Percentiles rank a stretch among this genome's conserved stretches.
Conservation (phyloP, 2,329 filamentous ascomycete genomes). For the Sporothrix globosa region DNA sequence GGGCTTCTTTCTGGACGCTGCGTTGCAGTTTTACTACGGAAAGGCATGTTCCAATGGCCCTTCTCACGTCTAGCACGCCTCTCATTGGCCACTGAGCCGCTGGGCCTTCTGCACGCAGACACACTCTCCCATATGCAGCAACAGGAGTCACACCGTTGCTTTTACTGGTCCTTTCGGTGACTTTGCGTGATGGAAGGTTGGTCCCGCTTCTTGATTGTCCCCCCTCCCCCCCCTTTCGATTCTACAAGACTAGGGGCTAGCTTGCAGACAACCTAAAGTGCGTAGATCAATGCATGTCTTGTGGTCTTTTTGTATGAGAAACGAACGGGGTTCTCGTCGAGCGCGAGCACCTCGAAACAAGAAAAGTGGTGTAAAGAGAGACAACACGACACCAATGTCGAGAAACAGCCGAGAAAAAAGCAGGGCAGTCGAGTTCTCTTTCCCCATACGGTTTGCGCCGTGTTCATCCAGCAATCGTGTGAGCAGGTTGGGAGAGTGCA, state of each 20-base stretch:
- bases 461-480: not conserved
- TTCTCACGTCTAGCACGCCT: not conserved
- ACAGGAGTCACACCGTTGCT: slow-evolving; percentile 16
- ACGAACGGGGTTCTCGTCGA: not conserved
- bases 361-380: slow-evolving; percentile 18
- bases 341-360: not conserved
- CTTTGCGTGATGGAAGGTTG: not conserved
- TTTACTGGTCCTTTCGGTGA: not conserved
- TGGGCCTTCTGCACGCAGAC: slow-evolving; percentile 20
- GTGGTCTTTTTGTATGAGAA: not conserved
- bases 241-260: not conserved
- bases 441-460: not conserved
- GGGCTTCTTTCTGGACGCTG: not conserved
- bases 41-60: not conserved
- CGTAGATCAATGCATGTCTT: slow-evolving; percentile 19
- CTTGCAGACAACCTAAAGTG: not conserved
- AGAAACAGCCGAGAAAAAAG: not conserved
- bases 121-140: not conserved
- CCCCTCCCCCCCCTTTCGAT: not conserved
- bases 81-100: slow-evolving; percentile 27
- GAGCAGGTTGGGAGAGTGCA: not conserved
- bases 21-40: not conserved
- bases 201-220: no score
- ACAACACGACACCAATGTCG: no score
- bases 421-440: not conserved